Base-by-base conservation (phyloP, 495 filamentous ascomycete species). In the Cercophora samala region DNA sequence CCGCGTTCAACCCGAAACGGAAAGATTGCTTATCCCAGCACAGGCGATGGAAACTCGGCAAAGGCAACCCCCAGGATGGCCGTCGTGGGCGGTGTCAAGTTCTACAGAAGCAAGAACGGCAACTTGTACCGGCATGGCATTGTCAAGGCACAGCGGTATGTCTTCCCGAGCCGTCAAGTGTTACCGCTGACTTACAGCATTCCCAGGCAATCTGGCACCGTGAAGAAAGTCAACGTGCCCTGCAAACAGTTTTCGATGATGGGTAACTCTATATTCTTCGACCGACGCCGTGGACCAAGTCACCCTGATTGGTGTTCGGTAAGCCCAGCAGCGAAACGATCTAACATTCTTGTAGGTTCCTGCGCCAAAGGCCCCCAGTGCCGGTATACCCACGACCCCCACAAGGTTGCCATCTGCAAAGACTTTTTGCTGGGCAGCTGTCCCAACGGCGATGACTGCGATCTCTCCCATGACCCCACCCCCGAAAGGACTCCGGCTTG, bases 231-330 rank as follows among this genome's bases (percentile, higher is more conserved):
- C 70, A 78, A 88, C 79, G 87, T 92, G 71, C 90, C 87, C 60
- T 98, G 94, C 88, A 93, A 91, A 78, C 85, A 87, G 76, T 98
- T 97, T 75, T 89, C 92, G 78, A 90, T 87, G 81, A 95, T 92
- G 80, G 94, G 94, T 98, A 98, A 76, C 73, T 71, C 64, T 67
- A 68, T 66, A 67, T 82, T 85, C 77, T 80, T 77, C 68, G 72
- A 73, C 70, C 68, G 70, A 75, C 63, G 72, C 71, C 68, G 66
- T 65, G 65, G 64, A 69, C 71, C 64, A 66, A 21, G 55, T 68
- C 67, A 60, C 53, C 24, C 54, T 26, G 69, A 65, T 69, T 66
- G 70, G 67, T 69, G 63, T 67, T 70, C 68, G 70, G 70, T 76
- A 74, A 68, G 69, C 66, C 58, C 58, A 46, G 21, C 58, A 46